Evolutionary conservation across 768 basidiomycete genomes (phyloP).

Genomic region (Pseudohyphozyma bogoriensis): DNA sequence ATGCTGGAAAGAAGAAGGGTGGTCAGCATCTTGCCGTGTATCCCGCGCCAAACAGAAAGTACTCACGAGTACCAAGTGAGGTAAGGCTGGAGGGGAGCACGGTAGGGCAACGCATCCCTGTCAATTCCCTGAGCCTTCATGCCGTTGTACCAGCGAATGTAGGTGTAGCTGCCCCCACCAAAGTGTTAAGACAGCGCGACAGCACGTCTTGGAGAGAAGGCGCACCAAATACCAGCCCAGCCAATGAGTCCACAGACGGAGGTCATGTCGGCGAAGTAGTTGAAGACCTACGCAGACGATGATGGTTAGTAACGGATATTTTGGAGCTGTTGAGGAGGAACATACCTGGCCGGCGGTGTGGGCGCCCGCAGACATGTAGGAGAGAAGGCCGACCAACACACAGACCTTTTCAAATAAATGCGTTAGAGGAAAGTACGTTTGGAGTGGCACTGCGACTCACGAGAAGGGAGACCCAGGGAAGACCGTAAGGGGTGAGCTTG

Average conservation of each 20-base stretch:
- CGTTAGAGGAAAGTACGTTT: conserved; percentile 34
- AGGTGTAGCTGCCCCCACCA: not conserved
- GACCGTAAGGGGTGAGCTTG: conserved; percentile 36
- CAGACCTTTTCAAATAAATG: too few species aligned
- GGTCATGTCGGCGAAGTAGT: not conserved
- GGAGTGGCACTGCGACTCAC: conserved; percentile 35
- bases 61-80: not conserved
- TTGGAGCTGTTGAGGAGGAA: conserved; percentile 32
- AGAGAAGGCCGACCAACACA: too few species aligned
- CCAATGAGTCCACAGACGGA: not conserved
- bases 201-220: not conserved
- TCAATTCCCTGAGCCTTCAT: not conserved
- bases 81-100: not conserved
- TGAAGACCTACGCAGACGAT: not conserved
- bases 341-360: conserved; percentile 39
- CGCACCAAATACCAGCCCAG: not conserved
- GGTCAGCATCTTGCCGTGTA: too few species aligned
- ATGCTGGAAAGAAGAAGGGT: too few species aligned
- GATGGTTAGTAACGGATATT: too few species aligned
- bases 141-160: not conserved
- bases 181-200: not conserved
- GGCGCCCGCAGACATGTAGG: conserved; percentile 28
- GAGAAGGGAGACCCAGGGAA: conserved; percentile 35
- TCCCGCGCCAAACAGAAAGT: not conserved
- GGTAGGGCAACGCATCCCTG: not conserved